Percentiles rank a stretch among this genome's conserved stretches.
Evolutionary conservation across 2,329 filamentous ascomycete species (phyloP).

Genomic region (Trichophyton equinum): DNA sequence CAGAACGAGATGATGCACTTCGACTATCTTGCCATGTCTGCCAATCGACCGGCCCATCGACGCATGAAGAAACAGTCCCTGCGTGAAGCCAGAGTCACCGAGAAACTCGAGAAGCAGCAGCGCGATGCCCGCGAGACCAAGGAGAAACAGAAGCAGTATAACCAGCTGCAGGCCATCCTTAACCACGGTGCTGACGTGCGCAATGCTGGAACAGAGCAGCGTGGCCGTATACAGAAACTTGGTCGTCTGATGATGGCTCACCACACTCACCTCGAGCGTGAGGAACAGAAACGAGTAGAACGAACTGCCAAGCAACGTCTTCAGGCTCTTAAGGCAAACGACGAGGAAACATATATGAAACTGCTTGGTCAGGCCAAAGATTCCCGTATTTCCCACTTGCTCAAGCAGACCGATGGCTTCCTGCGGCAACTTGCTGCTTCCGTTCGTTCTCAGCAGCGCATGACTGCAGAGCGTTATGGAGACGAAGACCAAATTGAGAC

Average conservation of each 20-base stretch:
- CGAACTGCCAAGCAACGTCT: constrained; percentile 98
- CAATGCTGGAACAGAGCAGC: constrained; percentile 53
- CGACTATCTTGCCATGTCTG: constrained; percentile 93
- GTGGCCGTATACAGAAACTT: constrained; percentile 68
- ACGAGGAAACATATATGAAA: constrained; percentile 97
- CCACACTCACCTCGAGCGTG: constrained; percentile 94
- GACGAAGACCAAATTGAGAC: constrained; percentile 44
- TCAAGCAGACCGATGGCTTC: constrained; percentile 96
- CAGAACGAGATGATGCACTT: constrained; percentile 88
- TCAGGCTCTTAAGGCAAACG: constrained; percentile 95
- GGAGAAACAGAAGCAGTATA: constrained; percentile 93
- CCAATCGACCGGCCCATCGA: constrained; percentile 79
- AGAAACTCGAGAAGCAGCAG: constrained; percentile 98
- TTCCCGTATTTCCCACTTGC: constrained; percentile 93
- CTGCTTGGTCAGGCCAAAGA: constrained; percentile 97
- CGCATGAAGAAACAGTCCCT: constrained; percentile 96
- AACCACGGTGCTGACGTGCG: constrained; percentile 69
- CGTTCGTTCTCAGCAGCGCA: constrained; percentile 85
- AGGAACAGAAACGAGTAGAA: constrained; percentile 97
- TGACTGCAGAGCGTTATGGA: constrained; percentile 65
- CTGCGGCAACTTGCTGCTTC: constrained; percentile 88
- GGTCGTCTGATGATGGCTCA: constrained; percentile 79
- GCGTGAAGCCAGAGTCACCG: constrained; percentile 88
- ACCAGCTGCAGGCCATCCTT: constrained; percentile 79
- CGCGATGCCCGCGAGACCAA: constrained; percentile 89